Evolutionary conservation across 1,139 yeast species (phyloP), one percentile per base, ranked within the genome.

Genomic region (Ogataea hybrid): DNA sequence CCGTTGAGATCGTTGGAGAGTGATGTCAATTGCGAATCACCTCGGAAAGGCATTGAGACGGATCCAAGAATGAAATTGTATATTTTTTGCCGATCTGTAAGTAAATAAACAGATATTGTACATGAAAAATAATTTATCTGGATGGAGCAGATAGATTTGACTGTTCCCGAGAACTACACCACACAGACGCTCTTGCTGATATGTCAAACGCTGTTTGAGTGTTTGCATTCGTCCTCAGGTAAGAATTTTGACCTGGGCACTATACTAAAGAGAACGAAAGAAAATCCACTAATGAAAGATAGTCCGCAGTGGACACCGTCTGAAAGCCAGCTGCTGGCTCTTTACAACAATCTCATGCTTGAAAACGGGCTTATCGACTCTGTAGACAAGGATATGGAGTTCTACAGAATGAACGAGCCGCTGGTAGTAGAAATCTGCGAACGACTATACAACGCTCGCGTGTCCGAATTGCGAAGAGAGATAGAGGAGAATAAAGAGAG

Each of bases 131-230:
- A n/a, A 22, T 16, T 11, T 17, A 16, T 11, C 20, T 42, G 25
- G 34, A 38, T 45, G 22, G 43, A 49, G 32, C 46, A 41, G 29
- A 43, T 48, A 8, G 37, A 46, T 7, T 49, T 43, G 29, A 48
- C 51, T 5, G 28, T 45, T 9, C 53, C 62, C 7, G 31, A 38
- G 3, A 27, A 42, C 2, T 56, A 56, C 43, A 50, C 62, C 1
- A 55, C 59, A 5, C 59, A 58, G 44, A 45, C 56, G 7, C 46
- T 56, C 23, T 49, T 62, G 18, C 51, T 62, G 6, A 49, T 61
- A 3, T 49, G 57, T 14, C 65, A 62, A 44, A 32, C 50, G 17
- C 45, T 60, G 3, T 51, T 54, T 20, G 64, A 57, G 2, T 33
- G 45, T 2, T 37, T 47, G 36, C 16, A 35, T 35, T 33, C 47